phyloP scores from a whole-genome alignment of 805 yeast species.

The Nakazawaea sp. region DNA sequence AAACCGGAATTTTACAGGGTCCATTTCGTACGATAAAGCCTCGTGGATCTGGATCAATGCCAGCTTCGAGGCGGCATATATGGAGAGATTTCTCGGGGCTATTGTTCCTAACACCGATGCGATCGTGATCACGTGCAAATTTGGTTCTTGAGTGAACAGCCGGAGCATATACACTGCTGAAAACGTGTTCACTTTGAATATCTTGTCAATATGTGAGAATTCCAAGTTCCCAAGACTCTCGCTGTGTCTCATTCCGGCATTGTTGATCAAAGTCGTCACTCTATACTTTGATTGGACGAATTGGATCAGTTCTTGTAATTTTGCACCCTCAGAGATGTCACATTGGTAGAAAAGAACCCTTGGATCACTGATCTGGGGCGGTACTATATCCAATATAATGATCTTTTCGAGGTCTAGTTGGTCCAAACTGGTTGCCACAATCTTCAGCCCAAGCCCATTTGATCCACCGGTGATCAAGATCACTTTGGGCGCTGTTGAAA shows the following conservation, averaged over 20 bases:
- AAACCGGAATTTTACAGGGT: conserved; percentile 21
- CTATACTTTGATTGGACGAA: conserved; percentile 20
- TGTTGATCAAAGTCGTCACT: conserved; percentile 33
- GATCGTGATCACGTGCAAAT: conserved; percentile 34
- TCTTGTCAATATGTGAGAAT: conserved; percentile 18
- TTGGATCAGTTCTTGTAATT: too few relatives aligned
- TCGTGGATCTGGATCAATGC: conserved; percentile 38
- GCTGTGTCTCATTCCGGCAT: conserved; percentile 42
- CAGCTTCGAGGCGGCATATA: conserved; percentile 45
- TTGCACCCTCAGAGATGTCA: conserved; percentile 18
- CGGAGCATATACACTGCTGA: conserved; percentile 37
- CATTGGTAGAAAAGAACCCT: conserved; percentile 20
- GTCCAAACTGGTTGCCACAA: conserved; percentile 13
- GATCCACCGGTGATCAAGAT: conserved; percentile 47
- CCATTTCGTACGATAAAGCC: conserved; percentile 33
- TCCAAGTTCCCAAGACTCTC: conserved; percentile 19
- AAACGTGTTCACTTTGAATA: conserved; percentile 35
- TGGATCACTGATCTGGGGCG: conserved; percentile 12
- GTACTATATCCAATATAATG: conserved; percentile 24
- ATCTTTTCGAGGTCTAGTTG: conserved; percentile 16
- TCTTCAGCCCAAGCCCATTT: conserved; percentile 39
- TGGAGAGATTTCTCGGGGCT: conserved; percentile 40
- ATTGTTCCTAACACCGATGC: conserved; percentile 42
- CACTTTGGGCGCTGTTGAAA: not conserved
- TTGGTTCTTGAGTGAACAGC: conserved; percentile 24